Percentiles rank a stretch among this genome's conserved stretches.
Conservation (phyloP, 2,329 filamentous ascomycete species). For the Ascochyta koolunga region DNA sequence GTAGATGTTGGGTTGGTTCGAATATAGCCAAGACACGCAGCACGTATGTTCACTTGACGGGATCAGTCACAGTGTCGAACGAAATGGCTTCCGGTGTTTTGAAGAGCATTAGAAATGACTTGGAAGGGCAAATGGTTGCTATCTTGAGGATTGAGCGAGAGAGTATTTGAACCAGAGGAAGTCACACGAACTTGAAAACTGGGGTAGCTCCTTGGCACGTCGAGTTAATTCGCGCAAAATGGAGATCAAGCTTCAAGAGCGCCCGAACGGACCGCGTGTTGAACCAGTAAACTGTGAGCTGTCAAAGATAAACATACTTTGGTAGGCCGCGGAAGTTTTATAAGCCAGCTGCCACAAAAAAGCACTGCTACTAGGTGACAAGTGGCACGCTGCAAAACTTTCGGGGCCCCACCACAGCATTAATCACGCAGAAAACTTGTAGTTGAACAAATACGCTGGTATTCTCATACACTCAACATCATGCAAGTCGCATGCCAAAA, state of each 20-base stretch:
- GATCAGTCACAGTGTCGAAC: slow-evolving; percentile 7
- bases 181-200: not conserved
- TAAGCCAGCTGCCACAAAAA: no score
- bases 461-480: slow-evolving; percentile 32
- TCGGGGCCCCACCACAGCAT: not conserved
- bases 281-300: not conserved
- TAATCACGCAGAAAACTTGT: not conserved
- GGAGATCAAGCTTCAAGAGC: not conserved
- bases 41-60: slow-evolving; percentile 5
- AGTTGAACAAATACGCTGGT: slow-evolving; percentile 26
- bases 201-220: slow-evolving; percentile 10
- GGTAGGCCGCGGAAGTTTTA: no score
- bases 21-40: not conserved
- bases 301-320: no score
- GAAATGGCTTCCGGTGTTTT: not conserved
- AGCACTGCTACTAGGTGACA: no score
- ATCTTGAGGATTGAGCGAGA: not conserved
- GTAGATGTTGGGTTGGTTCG: not conserved
- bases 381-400: no score
- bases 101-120: slow-evolving; percentile 1
- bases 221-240: slow-evolving; percentile 3
- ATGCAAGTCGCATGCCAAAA: slow-evolving; percentile 25
- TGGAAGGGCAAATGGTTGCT: not conserved
- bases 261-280: not conserved
- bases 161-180: not conserved